Evolutionary conservation across 257 asterid species (phyloP).

Genomic region (Solanum chiquidenum): DNA sequence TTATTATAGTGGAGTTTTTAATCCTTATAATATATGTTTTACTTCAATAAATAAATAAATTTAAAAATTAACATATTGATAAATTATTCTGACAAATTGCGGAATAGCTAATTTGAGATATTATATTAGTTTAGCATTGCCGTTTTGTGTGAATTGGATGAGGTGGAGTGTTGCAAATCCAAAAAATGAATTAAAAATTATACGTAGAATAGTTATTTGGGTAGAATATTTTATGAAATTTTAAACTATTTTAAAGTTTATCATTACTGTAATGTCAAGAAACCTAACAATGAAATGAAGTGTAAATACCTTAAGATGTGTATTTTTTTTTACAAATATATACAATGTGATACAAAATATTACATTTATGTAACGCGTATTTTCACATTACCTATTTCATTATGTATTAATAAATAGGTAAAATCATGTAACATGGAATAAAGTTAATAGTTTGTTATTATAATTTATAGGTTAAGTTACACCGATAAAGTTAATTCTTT

Average conservation of each 20-base stretch:
- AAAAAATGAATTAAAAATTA: too few species aligned
- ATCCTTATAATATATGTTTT: too few species aligned
- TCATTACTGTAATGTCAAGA: neutral
- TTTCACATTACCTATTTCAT: neutral
- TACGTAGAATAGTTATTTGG: neutral
- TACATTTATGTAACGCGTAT: neutral
- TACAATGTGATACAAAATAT: neutral
- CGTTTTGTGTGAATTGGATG: neutral
- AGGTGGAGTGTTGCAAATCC: neutral
- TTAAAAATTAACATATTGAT: neutral
- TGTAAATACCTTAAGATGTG: neutral
- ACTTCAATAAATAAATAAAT: neutral
- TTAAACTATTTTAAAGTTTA: neutral
- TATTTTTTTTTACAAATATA: neutral
- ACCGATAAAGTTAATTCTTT: neutral
- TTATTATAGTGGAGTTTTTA: too few species aligned
- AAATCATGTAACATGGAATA: neutral
- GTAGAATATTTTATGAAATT: neutral
- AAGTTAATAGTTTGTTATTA: neutral
- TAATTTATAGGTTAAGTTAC: neutral
- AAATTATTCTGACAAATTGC: neutral
- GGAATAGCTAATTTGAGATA: neutral
- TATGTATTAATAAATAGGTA: neutral
- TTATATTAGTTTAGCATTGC: neutral
- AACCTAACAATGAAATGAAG: neutral